Base-by-base conservation (phyloP, 768 basidiomycete genomes). In the Lactarius quietus region DNA sequence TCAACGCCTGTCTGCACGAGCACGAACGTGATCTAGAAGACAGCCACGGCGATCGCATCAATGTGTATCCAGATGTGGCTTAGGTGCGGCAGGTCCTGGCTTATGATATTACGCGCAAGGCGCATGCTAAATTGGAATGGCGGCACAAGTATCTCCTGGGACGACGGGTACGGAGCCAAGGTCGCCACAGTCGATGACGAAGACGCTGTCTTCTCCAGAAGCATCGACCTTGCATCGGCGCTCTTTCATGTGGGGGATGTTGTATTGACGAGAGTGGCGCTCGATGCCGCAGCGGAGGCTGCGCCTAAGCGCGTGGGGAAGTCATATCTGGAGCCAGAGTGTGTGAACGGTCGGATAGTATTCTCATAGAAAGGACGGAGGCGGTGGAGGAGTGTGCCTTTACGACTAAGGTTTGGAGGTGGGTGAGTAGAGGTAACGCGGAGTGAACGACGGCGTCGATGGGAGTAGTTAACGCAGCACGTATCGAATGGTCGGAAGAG, bases 11-110 rank as follows among this genome's bases (percentile, higher is more conserved):
- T 69, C n/a, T 82, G 76, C 0, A 93, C 86, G 62, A 98, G 80
- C 0, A 73, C 76, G 72, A 98, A 95, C 10, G 83, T 80, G 59
- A 92, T 83, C 95, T 95, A 98, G 75, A 95, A 98, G 68, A 85
- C 83, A 14, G 89, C 69, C 53, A 98, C 85, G 1, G 96, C 93
- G 52, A 98, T 76, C 68, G 90, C 86, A 74, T 98, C 96, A 62
- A 97, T 89, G 58, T 94, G 79, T 71, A 84, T 90, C 95, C 95
- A 98, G 62, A 90, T 91, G 72, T 98, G 94, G 10, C 96, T n/a
- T n/a, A n/a, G n/a, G 74, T 93, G 98, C 0, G 96, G 95, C 2
- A 95, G 80, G 68, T 89, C 87, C 39, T 86, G 79, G 33, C 78
- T 76, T 20, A 84, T 82, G 68, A 85, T 84, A 61, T 82, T 79